Percentiles rank a stretch among this genome's conserved stretches.
Conservation (phyloP, 192 early-diverging fungal genomes). For the Linderina pennispora region DNA sequence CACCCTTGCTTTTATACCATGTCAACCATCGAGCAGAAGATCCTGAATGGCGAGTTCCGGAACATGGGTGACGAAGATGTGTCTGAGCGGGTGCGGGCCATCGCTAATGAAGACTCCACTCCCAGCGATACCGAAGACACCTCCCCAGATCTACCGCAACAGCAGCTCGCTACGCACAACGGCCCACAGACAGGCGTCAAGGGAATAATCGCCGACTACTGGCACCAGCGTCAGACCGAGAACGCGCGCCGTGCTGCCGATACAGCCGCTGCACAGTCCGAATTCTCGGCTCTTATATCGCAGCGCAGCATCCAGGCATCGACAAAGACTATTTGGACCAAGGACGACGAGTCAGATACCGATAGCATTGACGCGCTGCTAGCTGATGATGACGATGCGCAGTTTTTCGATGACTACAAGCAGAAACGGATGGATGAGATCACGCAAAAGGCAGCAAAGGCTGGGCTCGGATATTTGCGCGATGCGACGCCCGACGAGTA, state of each 20-base stretch:
- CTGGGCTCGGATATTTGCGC: constrained; percentile 6
- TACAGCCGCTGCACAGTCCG: background rate
- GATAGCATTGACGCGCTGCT: background rate
- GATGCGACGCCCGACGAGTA: constrained; percentile 29
- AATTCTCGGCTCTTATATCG: constrained; percentile 1
- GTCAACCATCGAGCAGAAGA: constrained; percentile 11
- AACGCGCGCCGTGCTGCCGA: constrained; percentile 1
- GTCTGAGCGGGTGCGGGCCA: constrained; percentile 2
- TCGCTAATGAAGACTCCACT: constrained; percentile 1
- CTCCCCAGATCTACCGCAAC: background rate
- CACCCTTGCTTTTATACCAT: too few relatives aligned
- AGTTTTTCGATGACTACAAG: constrained; percentile 19
- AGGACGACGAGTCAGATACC: constrained; percentile 4
- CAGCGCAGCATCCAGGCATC: constrained; percentile 2
- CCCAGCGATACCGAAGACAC: background rate
- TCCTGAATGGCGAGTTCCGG: constrained; percentile 2
- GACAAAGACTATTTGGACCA: constrained; percentile 12
- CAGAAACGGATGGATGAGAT: background rate
- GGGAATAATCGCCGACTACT: constrained; percentile 41
- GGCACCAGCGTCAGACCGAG: constrained; percentile 11
- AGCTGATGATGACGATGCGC: constrained; percentile 12
- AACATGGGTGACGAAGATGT: constrained; percentile 7
- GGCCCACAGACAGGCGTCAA: constrained; percentile 44
- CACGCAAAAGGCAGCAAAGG: background rate
- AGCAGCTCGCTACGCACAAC: background rate